These are phyloP conservation scores for Candida andamanensis DNA, from an alignment of 805 yeast species.

Conservation along the genomic window DNA sequence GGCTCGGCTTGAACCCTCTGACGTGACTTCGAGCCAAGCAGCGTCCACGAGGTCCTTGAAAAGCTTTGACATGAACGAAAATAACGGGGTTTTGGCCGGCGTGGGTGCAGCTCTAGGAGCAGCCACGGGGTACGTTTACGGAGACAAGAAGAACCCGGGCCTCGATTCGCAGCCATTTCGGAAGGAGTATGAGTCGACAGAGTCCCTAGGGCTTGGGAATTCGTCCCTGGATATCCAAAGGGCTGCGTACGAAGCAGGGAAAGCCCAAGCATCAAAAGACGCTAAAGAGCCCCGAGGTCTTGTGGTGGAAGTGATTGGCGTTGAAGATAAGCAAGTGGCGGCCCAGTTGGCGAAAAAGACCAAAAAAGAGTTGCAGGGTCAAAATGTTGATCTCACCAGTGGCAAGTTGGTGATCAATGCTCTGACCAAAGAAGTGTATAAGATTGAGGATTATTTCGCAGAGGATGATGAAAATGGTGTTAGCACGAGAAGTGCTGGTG, in stretches of 20 bases:
- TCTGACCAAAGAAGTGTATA: slow-evolving; percentile 28
- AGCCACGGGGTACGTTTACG: slow-evolving; percentile 8
- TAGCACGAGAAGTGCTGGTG: slow-evolving; percentile 18
- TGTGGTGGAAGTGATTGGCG: slow-evolving; percentile 32
- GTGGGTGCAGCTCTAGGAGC: slow-evolving; percentile 9
- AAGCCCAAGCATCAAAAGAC: slow-evolving; percentile 1
- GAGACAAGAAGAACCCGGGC: slow-evolving; percentile 6
- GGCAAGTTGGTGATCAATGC: slow-evolving; percentile 32
- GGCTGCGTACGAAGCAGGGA: slow-evolving; percentile 5
- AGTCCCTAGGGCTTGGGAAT: too few species aligned
- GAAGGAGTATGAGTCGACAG: slow-evolving; percentile 5
- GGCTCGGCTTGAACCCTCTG: too few species aligned
- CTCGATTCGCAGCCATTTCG: slow-evolving; percentile 6
- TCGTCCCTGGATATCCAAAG: too few species aligned
- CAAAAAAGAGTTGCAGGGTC: slow-evolving; percentile 22
- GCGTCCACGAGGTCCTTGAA: too few species aligned
- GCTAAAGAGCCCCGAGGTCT: not conserved
- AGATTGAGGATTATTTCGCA: slow-evolving; percentile 11
- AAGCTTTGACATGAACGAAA: too few species aligned
- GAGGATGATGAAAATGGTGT: slow-evolving; percentile 5
- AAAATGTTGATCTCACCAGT: slow-evolving; percentile 29
- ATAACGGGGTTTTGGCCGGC: slow-evolving; percentile 8
- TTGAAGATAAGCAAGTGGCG: slow-evolving; percentile 23
- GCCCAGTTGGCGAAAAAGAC: slow-evolving; percentile 28
- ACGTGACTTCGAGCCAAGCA: too few species aligned